Percentiles rank a stretch among this genome's conserved stretches.
Conservation (phyloP, 305 asterid species). For the Fraxinus latifolia region DNA sequence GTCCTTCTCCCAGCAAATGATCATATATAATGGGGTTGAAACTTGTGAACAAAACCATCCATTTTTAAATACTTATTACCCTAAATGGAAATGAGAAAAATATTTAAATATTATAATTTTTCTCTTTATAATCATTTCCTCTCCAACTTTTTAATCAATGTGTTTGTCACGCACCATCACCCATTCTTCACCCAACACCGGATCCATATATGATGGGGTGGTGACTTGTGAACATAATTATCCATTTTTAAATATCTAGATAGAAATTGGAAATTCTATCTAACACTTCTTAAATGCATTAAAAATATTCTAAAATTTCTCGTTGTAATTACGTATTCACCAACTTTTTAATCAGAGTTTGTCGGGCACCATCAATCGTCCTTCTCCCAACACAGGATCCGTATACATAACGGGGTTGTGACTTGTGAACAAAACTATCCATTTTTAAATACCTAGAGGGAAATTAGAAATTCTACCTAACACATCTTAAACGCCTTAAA, state of each 20-base stretch:
- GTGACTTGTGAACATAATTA: background rate
- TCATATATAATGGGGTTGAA: background rate
- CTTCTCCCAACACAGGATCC: too few species aligned
- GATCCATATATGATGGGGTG: background rate
- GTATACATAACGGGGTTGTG: too few species aligned
- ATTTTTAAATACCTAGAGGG: too few species aligned
- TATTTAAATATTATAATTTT: too few species aligned
- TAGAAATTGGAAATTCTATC: background rate
- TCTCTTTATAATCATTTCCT: background rate
- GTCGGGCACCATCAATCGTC: too few species aligned
- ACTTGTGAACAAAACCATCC: background rate
- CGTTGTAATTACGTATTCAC: too few species aligned
- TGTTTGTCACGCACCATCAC: background rate
- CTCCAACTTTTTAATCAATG: background rate
- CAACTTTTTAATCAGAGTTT: too few species aligned
- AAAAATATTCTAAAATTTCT: too few species aligned
- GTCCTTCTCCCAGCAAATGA: background rate
- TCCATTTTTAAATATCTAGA: background rate
- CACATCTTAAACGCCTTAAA: too few species aligned
- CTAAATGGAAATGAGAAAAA: background rate
- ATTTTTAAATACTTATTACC: background rate
- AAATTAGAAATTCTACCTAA: too few species aligned
- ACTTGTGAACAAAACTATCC: too few species aligned
- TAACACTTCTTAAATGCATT: background rate
- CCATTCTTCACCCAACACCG: background rate